Evolutionary conservation across 2,329 filamentous ascomycete genomes (phyloP).

Genomic region (Ilyonectria mors-panacis): DNA sequence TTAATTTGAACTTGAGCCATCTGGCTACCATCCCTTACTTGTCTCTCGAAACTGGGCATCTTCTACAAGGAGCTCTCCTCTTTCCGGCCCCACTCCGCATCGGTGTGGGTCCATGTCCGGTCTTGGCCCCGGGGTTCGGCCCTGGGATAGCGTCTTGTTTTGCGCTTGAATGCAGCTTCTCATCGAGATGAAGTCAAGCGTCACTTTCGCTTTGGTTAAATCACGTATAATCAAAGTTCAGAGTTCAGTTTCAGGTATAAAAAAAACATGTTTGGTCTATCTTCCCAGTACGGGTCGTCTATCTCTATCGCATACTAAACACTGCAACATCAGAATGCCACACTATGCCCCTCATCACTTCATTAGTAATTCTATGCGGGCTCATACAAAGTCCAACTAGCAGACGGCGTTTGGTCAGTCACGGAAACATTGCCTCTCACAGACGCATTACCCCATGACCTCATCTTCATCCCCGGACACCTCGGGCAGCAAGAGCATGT

Average conservation of each 20-base stretch:
- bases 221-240: not conserved
- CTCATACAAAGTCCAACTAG: no score
- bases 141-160: not conserved
- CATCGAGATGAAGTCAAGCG: not conserved
- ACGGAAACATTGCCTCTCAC: not conserved
- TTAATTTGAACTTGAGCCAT: not conserved
- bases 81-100: conserved; percentile 23
- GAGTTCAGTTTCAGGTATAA: not conserved
- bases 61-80: not conserved
- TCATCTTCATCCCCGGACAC: not conserved
- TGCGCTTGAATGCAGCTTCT: not conserved
- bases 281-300: no score
- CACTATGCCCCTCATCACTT: no score
- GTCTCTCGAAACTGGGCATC: not conserved
- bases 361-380: no score
- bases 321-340: no score
- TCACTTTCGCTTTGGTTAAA: not conserved
- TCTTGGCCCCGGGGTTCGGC: not conserved
- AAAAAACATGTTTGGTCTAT: no score
- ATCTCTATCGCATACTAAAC: no score
- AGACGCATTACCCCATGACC: not conserved
- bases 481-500: conserved; percentile 15
- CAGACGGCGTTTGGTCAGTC: no score
- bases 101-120: conserved; percentile 24
- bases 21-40: not conserved